phyloP scores from a whole-genome alignment of 140 eudicot species.

The Anethum foeniculum region DNA sequence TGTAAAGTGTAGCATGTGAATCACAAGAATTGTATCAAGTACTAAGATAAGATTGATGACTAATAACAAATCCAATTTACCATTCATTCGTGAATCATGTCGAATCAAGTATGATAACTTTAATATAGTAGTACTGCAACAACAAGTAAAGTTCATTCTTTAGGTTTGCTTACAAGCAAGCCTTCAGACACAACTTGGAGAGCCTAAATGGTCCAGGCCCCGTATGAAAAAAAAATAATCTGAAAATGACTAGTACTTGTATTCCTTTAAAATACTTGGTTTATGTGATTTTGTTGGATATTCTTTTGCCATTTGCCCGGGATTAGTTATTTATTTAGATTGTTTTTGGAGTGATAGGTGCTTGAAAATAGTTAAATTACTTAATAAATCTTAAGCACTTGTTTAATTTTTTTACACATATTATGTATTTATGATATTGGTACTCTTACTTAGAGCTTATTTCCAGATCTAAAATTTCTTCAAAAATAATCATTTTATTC shows the following conservation, averaged over 20 bases:
- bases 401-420: no score
- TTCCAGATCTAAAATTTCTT: no score
- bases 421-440: no score
- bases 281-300: not conserved
- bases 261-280: not conserved
- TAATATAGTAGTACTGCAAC: not conserved
- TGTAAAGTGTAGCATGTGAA: not conserved
- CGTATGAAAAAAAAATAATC: not conserved
- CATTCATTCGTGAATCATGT: not conserved
- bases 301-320: not conserved
- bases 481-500: no score
- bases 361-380: no score
- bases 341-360: not conserved
- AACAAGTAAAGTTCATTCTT: not conserved
- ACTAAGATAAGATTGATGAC: not conserved
- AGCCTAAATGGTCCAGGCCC: not conserved
- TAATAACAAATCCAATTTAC: not conserved
- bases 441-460: no score
- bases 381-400: no score
- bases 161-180: conserved; percentile 4
- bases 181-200: no score
- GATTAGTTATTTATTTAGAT: no score
- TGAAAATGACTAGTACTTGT: not conserved
- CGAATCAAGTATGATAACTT: not conserved
- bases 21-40: not conserved